phyloP scores from a whole-genome alignment of 257 asterid species.

The Solanum medicagineum region DNA sequence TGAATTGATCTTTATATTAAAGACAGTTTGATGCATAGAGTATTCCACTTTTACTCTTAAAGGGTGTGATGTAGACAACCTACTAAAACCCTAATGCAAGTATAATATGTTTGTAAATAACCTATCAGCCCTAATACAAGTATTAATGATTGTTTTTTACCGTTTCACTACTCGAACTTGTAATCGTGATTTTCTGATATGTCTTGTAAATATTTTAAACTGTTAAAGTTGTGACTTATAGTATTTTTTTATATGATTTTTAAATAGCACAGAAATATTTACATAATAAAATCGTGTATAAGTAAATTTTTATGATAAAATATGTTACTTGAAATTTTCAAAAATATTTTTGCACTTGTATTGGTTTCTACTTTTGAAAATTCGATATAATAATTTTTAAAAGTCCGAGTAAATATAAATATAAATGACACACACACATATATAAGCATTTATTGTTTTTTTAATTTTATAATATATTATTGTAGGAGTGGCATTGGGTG shows the following conservation, averaged over 20 bases:
- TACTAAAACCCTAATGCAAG: background rate
- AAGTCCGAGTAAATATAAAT: no score
- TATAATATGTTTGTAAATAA: background rate
- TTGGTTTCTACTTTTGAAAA: no score
- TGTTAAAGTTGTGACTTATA: background rate
- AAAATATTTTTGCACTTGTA: no score
- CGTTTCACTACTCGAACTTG: background rate
- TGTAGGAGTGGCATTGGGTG: slow-evolving; percentile 82
- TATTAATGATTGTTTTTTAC: background rate
- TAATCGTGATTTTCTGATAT: background rate
- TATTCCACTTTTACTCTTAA: no score
- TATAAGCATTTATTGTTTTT: background rate
- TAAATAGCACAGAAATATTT: background rate
- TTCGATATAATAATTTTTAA: no score
- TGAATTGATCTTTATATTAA: no score
- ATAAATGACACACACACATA: no score
- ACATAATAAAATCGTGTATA: background rate
- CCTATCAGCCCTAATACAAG: no score
- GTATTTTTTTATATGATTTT: background rate
- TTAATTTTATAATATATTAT: background rate
- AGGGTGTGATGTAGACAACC: background rate
- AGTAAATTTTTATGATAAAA: no score
- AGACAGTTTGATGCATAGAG: no score
- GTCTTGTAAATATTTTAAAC: background rate
- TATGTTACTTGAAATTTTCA: no score